Conservation (phyloP, 306 rosid species). For the Vigna mungo region DNA sequence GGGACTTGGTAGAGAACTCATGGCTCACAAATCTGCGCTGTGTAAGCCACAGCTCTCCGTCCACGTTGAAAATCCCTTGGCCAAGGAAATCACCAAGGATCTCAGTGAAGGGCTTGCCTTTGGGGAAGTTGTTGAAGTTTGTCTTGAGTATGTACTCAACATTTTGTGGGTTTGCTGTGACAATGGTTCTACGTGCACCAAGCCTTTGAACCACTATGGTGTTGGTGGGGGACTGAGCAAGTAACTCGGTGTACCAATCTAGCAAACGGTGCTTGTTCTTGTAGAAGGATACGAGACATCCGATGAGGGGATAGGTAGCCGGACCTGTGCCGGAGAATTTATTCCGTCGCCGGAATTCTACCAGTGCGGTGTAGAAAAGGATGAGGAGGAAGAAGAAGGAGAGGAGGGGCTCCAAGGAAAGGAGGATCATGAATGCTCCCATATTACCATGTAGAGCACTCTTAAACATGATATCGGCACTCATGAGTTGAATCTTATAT, state of each 20-base stretch:
- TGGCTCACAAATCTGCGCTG: constrained; percentile 79
- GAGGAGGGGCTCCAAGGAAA: constrained; percentile 43
- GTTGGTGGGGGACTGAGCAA: constrained; percentile 62
- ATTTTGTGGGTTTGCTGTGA: constrained; percentile 75
- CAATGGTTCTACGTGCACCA: constrained; percentile 70
- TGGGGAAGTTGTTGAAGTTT: constrained; percentile 84
- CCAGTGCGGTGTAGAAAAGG: constrained; percentile 43
- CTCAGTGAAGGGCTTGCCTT: constrained; percentile 85
- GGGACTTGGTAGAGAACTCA: constrained; percentile 68
- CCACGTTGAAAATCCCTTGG: constrained; percentile 82
- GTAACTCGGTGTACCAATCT: constrained; percentile 81
- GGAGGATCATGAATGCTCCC: constrained; percentile 47
- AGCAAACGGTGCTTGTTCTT: constrained; percentile 63
- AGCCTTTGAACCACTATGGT: constrained; percentile 70
- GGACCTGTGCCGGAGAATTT: constrained; percentile 52
- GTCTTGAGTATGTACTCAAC: constrained; percentile 87
- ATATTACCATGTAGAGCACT: constrained; percentile 42
- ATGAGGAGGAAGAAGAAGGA: constrained; percentile 47
- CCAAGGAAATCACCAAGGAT: constrained; percentile 88
- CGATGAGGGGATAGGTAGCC: constrained; percentile 68
- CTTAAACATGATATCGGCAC: not conserved
- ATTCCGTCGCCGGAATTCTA: constrained; percentile 43
- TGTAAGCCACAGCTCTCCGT: constrained; percentile 70
- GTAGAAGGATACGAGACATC: constrained; percentile 77
- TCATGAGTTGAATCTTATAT: constrained; percentile 40